Conservation (phyloP, 495 filamentous ascomycete species). For the Penicillium argentinense region DNA sequence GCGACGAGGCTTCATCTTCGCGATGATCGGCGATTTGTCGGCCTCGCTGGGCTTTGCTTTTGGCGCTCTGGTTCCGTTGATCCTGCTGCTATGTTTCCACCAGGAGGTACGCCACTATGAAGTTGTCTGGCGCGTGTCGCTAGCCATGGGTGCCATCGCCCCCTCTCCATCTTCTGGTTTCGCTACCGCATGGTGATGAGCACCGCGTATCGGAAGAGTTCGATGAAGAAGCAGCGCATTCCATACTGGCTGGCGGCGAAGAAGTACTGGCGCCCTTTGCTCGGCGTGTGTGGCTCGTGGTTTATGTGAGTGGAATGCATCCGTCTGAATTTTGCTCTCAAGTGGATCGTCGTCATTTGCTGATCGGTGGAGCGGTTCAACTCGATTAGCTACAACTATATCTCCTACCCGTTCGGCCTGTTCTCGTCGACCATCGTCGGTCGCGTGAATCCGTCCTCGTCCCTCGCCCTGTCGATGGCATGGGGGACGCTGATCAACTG, state of each 20-base stretch:
- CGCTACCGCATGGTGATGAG: slow-evolving; percentile 43
- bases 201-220: slow-evolving; percentile 71
- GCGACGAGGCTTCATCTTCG: slow-evolving; percentile 36
- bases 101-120: slow-evolving; percentile 25
- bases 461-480: slow-evolving; percentile 59
- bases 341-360: slow-evolving; percentile 5
- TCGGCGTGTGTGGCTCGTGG: slow-evolving; percentile 36
- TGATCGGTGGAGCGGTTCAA: too few species aligned
- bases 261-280: slow-evolving; percentile 38
- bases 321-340: not conserved
- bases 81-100: slow-evolving; percentile 29
- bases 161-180: slow-evolving; percentile 42
- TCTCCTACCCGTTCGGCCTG: slow-evolving; percentile 39
- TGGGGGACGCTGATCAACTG: slow-evolving; percentile 79
- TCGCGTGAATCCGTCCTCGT: slow-evolving; percentile 42
- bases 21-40: slow-evolving; percentile 36
- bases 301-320: slow-evolving; percentile 27
- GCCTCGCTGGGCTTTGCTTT: slow-evolving; percentile 33
- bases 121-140: slow-evolving; percentile 33
- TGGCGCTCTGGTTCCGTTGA: slow-evolving; percentile 30
- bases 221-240: slow-evolving; percentile 39
- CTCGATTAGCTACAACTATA: slow-evolving; percentile 37
- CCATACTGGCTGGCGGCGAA: slow-evolving; percentile 33
- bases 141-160: slow-evolving; percentile 31
- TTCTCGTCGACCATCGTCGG: slow-evolving; percentile 39